A percentile compares a stretch with the other conserved stretches of the same genome.
Conservation (phyloP, 148 eudicot species). For the Salicornia ramosissima region DNA sequence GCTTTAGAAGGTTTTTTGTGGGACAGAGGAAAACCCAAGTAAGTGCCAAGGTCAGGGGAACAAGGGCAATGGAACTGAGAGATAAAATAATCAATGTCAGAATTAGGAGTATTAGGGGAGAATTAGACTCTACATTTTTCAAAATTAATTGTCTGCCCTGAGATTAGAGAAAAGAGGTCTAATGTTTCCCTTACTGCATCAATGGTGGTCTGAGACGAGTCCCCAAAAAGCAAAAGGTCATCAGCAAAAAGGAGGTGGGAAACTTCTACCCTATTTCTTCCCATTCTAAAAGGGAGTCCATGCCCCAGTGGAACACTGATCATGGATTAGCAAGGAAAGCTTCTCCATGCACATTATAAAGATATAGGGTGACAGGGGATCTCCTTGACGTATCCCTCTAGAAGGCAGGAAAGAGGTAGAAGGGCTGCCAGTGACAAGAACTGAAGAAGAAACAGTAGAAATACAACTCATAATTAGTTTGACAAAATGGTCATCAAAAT, state of each 20-base stretch:
- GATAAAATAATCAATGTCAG: background rate
- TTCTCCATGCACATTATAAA: background rate
- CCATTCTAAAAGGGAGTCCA: background rate
- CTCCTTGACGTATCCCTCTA: background rate
- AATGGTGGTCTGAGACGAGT: background rate
- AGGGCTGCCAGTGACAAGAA: background rate
- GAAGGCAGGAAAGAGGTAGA: background rate
- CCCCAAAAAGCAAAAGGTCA: background rate
- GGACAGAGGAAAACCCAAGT: background rate
- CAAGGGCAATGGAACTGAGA: fast-evolving
- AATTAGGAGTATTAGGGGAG: background rate
- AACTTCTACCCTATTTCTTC: background rate
- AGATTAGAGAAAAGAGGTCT: background rate
- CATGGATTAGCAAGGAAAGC: background rate
- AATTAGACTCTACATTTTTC: background rate
- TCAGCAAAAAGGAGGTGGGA: background rate
- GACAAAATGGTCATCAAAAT: background rate
- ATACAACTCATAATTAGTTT: background rate
- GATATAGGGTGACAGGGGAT: background rate
- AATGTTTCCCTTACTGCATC: background rate
- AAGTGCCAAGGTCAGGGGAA: background rate
- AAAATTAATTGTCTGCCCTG: too few species aligned
- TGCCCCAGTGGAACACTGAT: too few species aligned
- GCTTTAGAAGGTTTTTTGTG: background rate
- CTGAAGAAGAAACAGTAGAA: background rate